Evolutionary conservation across 2,329 filamentous ascomycete species (phyloP), one percentile per base, ranked within the genome.

Genomic region (Paecilomyces formosus): DNA sequence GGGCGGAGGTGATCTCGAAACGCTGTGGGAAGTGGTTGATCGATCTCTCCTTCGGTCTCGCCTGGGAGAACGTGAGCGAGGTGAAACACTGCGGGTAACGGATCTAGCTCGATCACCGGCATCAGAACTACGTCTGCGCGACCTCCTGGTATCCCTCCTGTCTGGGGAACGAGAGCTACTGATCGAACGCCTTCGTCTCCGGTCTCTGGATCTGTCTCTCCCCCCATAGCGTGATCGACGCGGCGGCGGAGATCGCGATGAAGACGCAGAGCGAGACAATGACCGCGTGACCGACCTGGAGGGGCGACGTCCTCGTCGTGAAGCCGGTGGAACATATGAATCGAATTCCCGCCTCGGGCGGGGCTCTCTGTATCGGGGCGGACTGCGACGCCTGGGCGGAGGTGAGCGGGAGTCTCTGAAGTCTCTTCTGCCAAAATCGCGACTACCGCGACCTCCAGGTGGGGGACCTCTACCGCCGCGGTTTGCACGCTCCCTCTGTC

Each of bases 11-110:
- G 73, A 69, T 26, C 67, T 70, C 28, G 72, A 74, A 55, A 67
- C 62, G 62, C 70, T 75, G 67, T 69, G 73, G 55, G 71, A 70
- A 60, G 73, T 74, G 56, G 71, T 65, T 55, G 74, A 77, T 66
- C 73, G 68, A 61, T 67, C 72, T 68, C 72, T 71, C 64, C 68
- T 69, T 66, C 73, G 74, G 61, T 72, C 68, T 76, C 76, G 70
- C 78, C 78, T 82, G 75, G 78, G 74, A 71, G 78, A 78, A 75
- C 73, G 81, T 82, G 81, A 84, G 79, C 79, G 79, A 66, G 78
- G 79, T 69, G 76, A 75, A 66, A 76, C 71, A 76, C 71, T 75
- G 66, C 76, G 76, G 70, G 76, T 73, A 65, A 66, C 71, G 70
- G 80, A 80, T 76, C 78, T 75, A 67, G 75, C 72, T 72, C 76